Percentiles rank a stretch among this genome's conserved stretches.
Evolutionary conservation across 352 stramenopile genomes (phyloP).

Genomic region (Phytopythium vexans): DNA sequence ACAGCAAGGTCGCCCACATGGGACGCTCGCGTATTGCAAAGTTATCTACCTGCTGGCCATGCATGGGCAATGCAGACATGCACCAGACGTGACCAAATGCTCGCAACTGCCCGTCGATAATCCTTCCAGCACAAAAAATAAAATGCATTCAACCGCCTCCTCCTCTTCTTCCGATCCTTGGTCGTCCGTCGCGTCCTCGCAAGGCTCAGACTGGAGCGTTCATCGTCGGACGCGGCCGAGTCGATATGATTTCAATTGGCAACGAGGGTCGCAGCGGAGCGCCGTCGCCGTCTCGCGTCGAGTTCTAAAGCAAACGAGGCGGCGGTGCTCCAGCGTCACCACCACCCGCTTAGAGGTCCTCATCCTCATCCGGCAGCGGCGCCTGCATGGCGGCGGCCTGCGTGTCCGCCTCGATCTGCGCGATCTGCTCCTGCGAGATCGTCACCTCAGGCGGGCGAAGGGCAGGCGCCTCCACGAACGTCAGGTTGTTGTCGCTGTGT

Average conservation of each 20-base stretch:
- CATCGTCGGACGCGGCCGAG: conserved; percentile 4
- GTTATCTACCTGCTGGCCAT: too few relatives aligned
- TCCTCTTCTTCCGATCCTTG: conserved; percentile 26
- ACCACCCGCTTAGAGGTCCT: conserved; percentile 91
- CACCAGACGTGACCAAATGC: too few relatives aligned
- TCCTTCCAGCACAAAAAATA: conserved; percentile 25
- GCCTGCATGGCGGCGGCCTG: conserved; percentile 87
- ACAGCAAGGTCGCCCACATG: too few relatives aligned
- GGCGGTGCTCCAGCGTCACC: conserved; percentile 9
- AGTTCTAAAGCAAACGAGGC: conserved; percentile 2
- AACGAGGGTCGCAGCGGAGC: conserved; percentile 8
- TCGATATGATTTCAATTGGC: conserved; percentile 22
- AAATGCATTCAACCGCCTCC: conserved; percentile 38
- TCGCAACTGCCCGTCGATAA: conserved; percentile 8
- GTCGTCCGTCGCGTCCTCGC: conserved; percentile 17
- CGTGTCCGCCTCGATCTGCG: conserved; percentile 91
- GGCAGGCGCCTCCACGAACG: conserved; percentile 97
- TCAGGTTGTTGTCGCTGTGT: conserved; percentile 94
- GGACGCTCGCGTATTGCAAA: too few relatives aligned
- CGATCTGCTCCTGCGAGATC: conserved; percentile 93
- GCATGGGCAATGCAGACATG: too few relatives aligned
- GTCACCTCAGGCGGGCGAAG: conserved; percentile 95
- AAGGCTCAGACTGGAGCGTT: not conserved
- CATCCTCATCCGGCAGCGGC: conserved; percentile 97
- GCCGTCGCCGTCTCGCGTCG: conserved; percentile 4